Percentiles rank a stretch among this genome's conserved stretches.
These are phyloP conservation scores for Tolypocladium album DNA, from an alignment of 2,329 filamentous ascomycete species.

Conservation along the genomic window DNA sequence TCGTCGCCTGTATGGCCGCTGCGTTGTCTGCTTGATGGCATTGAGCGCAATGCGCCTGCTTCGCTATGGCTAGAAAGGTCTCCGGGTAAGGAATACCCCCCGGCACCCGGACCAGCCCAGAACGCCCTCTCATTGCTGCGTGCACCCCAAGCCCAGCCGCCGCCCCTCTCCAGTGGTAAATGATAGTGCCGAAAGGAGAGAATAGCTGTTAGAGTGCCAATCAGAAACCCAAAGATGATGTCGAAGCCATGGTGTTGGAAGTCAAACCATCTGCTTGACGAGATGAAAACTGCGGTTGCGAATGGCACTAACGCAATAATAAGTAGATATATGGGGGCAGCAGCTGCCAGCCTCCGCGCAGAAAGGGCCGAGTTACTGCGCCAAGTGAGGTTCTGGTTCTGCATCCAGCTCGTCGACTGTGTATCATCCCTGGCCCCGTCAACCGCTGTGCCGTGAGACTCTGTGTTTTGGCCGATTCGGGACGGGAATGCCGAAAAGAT, in stretches of 20 bases:
- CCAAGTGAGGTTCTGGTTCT: neutral
- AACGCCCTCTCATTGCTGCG: neutral
- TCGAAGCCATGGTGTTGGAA: neutral
- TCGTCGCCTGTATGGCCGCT: neutral
- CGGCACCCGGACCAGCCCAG: neutral
- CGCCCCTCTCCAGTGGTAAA: neutral
- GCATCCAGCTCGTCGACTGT: neutral
- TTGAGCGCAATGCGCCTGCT: neutral
- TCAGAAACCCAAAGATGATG: neutral
- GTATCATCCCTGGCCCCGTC: neutral
- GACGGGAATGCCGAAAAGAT: neutral
- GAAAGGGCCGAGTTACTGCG: neutral
- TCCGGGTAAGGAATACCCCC: neutral
- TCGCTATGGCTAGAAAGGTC: neutral
- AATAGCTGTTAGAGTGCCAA: neutral
- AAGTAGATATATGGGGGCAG: neutral
- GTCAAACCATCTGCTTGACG: neutral
- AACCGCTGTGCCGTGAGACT: neutral
- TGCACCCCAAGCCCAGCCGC: neutral
- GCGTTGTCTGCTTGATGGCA: neutral
- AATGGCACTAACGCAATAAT: neutral
- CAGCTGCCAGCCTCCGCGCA: neutral
- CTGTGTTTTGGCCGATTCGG: neutral
- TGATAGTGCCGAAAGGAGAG: neutral
- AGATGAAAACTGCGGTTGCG: neutral